Base-by-base conservation (phyloP, 108 stramenopile species). In the Stephanodiscus minutulus region DNA sequence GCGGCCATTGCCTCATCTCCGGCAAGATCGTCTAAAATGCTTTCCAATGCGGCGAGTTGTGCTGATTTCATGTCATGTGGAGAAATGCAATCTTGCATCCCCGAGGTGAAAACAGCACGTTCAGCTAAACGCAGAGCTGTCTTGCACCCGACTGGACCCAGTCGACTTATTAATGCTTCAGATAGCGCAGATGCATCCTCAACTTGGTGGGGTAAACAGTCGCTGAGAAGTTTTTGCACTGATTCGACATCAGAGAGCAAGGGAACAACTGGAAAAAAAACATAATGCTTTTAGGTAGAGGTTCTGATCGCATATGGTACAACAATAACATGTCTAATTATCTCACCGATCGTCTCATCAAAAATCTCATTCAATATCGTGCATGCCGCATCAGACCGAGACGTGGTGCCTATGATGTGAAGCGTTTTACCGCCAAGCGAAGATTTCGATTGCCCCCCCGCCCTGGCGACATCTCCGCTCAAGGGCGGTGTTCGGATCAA, bases 301-400 rank as follows among this genome's bases (percentile, higher is more conserved):
- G 28, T 13, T 15, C n/a, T 36, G 18, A 37, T 46, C 27, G 35
- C 36, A 66, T 35, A 9, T 56, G n/a, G n/a, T n/a, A 21, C 41
- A 49, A 24, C 20, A 25, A 53, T 7, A 21, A 2, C 21, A 46
- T 18, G 15, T 18, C 29, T 11, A 25, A 29, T n/a, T 37, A 22
- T 31, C 77, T 68, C 53, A 73, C 81, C 85, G 13, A 91, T 66
- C 1, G 85, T 82, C 68, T 92, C 88, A 58, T 92, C 88, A 62
- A 92, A 92, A 7, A 92, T 49, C 49, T 88, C 87, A 66, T 89
- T 72, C 12, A 92, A 59, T 17, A 79, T 58, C 10, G 46, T 10
- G 63, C 91, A 92, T 2, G 87, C 86, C 20, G 87, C 91, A 79
- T 89, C 88, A 0, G 82, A 70, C 66, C 87, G 56, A 10, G 87